A percentile compares a stretch with the other conserved stretches of the same genome.
phyloP scores from a whole-genome alignment of 352 stramenopile genomes.

The Thalassiosira exigua region DNA sequence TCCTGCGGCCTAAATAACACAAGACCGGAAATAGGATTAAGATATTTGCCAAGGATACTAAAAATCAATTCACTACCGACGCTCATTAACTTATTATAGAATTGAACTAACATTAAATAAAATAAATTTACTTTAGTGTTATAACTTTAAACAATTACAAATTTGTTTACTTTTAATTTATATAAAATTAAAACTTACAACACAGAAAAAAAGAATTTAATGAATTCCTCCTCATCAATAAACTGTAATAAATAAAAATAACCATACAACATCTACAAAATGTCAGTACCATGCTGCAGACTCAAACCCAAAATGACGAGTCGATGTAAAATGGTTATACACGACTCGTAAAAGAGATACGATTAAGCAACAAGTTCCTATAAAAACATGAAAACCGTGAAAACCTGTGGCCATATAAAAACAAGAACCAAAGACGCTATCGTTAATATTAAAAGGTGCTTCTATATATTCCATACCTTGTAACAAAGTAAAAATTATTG shows the following conservation, averaged over 20 bases:
- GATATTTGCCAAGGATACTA: conserved; percentile 50
- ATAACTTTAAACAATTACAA: conserved; percentile 23
- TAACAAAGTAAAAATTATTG: conserved; percentile 71
- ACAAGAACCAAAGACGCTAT: conserved; percentile 79
- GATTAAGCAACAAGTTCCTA: conserved; percentile 70
- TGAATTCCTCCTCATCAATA: conserved; percentile 37
- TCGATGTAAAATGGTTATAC: conserved; percentile 65
- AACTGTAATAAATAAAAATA: conserved; percentile 38
- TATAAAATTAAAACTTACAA: conserved; percentile 47
- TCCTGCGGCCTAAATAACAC: too few relatives aligned
- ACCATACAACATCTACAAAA: conserved; percentile 45
- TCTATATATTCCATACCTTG: conserved; percentile 71
- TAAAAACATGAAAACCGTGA: conserved; percentile 80
- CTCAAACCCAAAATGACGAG: conserved; percentile 74
- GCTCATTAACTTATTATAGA: conserved; percentile 39
- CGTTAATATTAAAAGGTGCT: conserved; percentile 72
- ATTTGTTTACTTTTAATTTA: conserved; percentile 51
- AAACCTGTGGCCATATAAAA: conserved; percentile 79
- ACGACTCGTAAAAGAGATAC: conserved; percentile 62
- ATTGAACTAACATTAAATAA: conserved; percentile 43
- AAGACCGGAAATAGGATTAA: conserved; percentile 40
- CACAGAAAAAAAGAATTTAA: conserved; percentile 40
- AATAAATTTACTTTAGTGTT: conserved; percentile 31
- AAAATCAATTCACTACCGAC: conserved; percentile 9
- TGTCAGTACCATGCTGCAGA: conserved; percentile 66